phyloP scores from a whole-genome alignment of 1,284 basidiomycete species.

The Neotropicomus parvogracilis region DNA sequence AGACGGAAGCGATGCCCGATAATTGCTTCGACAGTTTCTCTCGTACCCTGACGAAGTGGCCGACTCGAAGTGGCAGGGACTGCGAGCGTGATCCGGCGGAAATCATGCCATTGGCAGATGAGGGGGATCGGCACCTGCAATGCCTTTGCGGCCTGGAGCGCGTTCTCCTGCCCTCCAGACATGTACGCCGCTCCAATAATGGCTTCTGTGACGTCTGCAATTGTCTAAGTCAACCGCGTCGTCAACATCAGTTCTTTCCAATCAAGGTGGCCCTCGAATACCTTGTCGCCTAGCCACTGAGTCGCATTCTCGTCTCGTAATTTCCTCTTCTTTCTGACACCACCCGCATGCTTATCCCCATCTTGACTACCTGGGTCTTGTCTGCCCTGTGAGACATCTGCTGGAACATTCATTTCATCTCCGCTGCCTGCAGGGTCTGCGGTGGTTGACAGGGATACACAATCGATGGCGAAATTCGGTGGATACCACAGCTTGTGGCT shows the following conservation, averaged over 20 bases:
- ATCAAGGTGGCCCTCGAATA: constrained; percentile 25
- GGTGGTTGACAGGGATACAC: constrained; percentile 12
- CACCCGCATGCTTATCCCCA: constrained; percentile 23
- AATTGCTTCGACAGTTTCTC: constrained; percentile 57
- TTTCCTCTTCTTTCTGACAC: constrained; percentile 42
- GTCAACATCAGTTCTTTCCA: constrained; percentile 11
- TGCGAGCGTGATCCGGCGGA: constrained; percentile 47
- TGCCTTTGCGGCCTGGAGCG: constrained; percentile 58
- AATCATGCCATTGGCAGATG: constrained; percentile 68
- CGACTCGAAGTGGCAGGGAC: constrained; percentile 41
- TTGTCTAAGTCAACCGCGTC: constrained; percentile 43
- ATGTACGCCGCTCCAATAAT: constrained; percentile 78
- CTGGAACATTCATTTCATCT: constrained; percentile 24
- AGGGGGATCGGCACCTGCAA: constrained; percentile 59
- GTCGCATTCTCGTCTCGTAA: constrained; percentile 44
- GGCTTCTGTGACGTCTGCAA: constrained; percentile 79
- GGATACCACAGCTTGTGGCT: constrained; percentile 62
- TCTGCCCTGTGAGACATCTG: constrained; percentile 10
- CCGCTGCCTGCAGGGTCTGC: constrained; percentile 26
- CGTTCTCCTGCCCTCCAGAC: constrained; percentile 61
- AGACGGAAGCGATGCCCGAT: constrained; percentile 58
- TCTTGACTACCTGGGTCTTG: constrained; percentile 14
- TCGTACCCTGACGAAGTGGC: constrained; percentile 42
- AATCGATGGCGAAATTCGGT: constrained; percentile 40
- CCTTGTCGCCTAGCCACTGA: constrained; percentile 77